Conservation (phyloP, 23 red algal genomes). For the Gracilaria domingensis region DNA sequence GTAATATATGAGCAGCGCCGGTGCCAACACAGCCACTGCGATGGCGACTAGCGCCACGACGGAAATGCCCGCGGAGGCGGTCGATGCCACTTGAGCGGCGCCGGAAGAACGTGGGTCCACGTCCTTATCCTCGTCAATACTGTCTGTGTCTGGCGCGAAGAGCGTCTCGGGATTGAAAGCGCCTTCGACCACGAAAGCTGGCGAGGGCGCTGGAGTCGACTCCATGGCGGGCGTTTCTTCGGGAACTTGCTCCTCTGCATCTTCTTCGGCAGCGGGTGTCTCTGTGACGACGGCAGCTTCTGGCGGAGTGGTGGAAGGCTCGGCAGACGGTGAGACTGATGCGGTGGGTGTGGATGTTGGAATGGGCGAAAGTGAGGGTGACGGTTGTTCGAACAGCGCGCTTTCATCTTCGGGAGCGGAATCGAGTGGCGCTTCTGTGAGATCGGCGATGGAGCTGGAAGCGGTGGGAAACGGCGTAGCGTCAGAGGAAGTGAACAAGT, state of each 20-base stretch:
- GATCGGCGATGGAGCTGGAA: slow-evolving; percentile 2
- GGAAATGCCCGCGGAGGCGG: slow-evolving; percentile 28
- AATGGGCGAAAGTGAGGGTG: neutral
- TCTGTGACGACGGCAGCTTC: neutral
- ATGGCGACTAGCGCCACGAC: slow-evolving; percentile 38
- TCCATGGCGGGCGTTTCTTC: neutral
- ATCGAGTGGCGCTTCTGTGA: neutral
- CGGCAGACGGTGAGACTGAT: neutral
- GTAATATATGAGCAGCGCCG: slow-evolving; percentile 50
- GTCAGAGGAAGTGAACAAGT: slow-evolving; percentile 11
- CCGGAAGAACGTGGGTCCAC: neutral
- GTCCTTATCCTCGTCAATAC: neutral
- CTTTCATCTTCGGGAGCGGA: slow-evolving; percentile 10
- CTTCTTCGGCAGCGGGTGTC: neutral
- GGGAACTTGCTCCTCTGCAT: neutral
- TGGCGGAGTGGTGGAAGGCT: neutral
- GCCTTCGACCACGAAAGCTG: neutral
- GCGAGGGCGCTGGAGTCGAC: neutral
- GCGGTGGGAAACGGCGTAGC: neutral
- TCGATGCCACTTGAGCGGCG: neutral
- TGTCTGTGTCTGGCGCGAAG: neutral
- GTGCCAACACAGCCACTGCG: slow-evolving; percentile 49
- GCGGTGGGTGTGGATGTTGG: neutral
- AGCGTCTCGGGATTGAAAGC: neutral
- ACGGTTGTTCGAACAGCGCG: neutral